A percentile compares a stretch with the other conserved stretches of the same genome.
phyloP scores from a whole-genome alignment of 768 basidiomycete species.

The Tulasnella sp. region DNA sequence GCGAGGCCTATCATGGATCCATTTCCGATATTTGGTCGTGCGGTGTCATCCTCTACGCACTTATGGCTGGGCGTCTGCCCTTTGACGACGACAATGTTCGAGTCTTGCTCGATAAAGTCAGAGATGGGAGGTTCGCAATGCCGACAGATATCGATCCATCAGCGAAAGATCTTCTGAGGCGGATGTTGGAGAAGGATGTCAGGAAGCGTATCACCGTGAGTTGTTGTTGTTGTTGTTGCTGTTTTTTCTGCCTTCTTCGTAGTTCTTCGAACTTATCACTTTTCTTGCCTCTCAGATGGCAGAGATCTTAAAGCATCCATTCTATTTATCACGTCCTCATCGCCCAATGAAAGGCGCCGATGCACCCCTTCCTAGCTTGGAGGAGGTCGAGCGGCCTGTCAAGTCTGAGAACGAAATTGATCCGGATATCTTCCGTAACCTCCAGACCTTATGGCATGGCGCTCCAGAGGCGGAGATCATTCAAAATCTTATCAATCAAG shows the following conservation, averaged over 20 bases:
- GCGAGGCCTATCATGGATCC: conserved; percentile 71
- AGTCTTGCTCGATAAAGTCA: conserved; percentile 70
- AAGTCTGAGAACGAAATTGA: conserved; percentile 58
- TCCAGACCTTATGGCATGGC: conserved; percentile 86
- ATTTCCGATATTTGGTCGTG: conserved; percentile 96
- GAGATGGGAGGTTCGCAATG: conserved; percentile 59
- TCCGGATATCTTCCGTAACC: conserved; percentile 76
- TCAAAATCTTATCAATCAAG: conserved; percentile 42
- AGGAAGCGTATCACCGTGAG: conserved; percentile 56
- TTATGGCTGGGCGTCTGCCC: conserved; percentile 79
- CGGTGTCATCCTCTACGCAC: conserved; percentile 81
- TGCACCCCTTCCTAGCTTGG: conserved; percentile 39
- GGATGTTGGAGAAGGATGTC: conserved; percentile 73
- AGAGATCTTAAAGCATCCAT: conserved; percentile 70
- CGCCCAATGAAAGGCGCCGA: conserved; percentile 26
- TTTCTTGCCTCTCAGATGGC: conserved; percentile 35
- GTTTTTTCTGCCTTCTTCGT: conserved; percentile 70
- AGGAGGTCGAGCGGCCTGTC: conserved; percentile 60
- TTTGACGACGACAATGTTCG: conserved; percentile 84
- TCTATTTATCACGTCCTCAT: conserved; percentile 45
- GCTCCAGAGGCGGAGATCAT: conserved; percentile 63
- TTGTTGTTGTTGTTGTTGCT: conserved; percentile 26
- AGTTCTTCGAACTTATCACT: conserved; percentile 31
- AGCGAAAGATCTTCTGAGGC: conserved; percentile 64
- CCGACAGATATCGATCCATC: conserved; percentile 54